Base-by-base conservation (phyloP, 805 yeast genomes). In the Ogataea pignaliae region DNA sequence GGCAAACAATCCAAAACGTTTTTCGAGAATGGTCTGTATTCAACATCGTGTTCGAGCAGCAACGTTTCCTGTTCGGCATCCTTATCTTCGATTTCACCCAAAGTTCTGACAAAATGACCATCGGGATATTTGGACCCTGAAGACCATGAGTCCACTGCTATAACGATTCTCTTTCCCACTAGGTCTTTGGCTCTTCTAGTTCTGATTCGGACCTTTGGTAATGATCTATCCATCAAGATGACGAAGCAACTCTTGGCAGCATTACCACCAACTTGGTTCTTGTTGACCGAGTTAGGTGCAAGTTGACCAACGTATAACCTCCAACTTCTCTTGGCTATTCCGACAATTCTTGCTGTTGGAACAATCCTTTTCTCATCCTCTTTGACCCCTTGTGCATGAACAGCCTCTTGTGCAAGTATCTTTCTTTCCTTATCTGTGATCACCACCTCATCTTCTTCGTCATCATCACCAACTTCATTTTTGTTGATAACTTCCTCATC, bases 21-120 rank as follows among this genome's bases (percentile, higher is more conserved):
- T 55, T 88, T 88, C 4, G 97, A 83, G 62, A 93, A 93, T 26
- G 98, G 99, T 54, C 97, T 78, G 62, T 89, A 93, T 59, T 93
- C 98, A 26, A 93, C 96, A 60, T 91, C 97, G 61, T 93, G 97
- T 61, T 93, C 99, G 45, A 93, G 69, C 40, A 93, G 68, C 43
- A 93, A 71, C 1, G 98, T 97, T 60, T 93, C 98, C 10, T 97
- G 91, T 67, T 93, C 99, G 2, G 99, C 98, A 56, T 84, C 87
- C 39, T 86, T 87, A 47, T 89, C 82, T 66, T 93, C 99, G 40
- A 91, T 79, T 15, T 79, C 90, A 51, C 99, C 99, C 29, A 93
- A 73, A 36, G 83, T 75, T 56, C 97, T 78, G 3, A 93, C 91
- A 60, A 88, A 91, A 65, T 93, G 99, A 9, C 99, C 99, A 57